Base-by-base conservation (phyloP, 1,139 yeast species). In the Diutina siamensis region DNA sequence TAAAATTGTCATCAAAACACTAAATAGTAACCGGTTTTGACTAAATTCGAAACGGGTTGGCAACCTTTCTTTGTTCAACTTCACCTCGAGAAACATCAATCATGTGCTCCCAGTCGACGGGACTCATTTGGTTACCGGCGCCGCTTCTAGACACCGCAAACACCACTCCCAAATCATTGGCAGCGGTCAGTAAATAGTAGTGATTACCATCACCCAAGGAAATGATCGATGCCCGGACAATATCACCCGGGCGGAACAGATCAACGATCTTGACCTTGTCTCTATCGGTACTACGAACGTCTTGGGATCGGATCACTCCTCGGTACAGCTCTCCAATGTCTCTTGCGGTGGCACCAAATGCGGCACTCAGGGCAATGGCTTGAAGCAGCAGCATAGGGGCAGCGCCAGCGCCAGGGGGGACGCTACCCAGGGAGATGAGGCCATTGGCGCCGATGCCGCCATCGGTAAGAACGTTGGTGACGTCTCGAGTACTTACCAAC, bases 91-190 rank as follows among this genome's bases (percentile, higher is more conserved):
- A 68, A 3, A 81, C 79, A 51, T 86, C 80, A 44, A 83, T 74
- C 97, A 94, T 92, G 10, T 88, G 84, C 62, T 88, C 89, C 97
- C 98, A 94, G 63, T 92, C 97, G 35, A 88, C 63, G 2, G 98
- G 95, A 55, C 80, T 83, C 92, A 94, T 80, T 50, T 82, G 66
- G 45, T 76, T 80, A 1, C 96, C 97, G 9, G 82, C 76, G 10
- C 88, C 84, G 46, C 74, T 75, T 49, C 71, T 72, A 44, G 78
- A 71, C 53, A 72, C 79, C 9, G 98, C 97, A 61, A 89, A 85
- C 1, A 94, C 80, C 2, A 92, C 98, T 2, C 99, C 99, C 46
- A 89, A 69, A 55, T 92, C 96, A 61, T 92, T 87, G 53, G 82
- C 71, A 2, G 97, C 95, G 0, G 98, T 94, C 5, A 88, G 76